A percentile compares a stretch with the other conserved stretches of the same genome.
phyloP scores from a whole-genome alignment of 1,284 basidiomycete genomes.

The Sporisorium graminicola region DNA sequence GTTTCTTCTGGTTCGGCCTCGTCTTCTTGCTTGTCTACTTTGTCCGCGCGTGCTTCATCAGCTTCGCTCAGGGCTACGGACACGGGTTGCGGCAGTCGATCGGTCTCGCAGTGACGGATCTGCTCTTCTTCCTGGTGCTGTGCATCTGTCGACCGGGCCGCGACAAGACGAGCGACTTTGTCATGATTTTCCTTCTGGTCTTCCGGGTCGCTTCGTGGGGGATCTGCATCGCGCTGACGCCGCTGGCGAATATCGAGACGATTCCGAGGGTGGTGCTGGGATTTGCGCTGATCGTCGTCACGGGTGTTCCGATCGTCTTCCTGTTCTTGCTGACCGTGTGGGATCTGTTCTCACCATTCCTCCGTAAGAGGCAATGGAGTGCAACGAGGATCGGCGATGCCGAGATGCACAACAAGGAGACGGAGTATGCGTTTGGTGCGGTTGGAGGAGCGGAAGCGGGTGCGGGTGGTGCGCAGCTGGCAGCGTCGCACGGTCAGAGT shows the following conservation, averaged over 20 bases:
- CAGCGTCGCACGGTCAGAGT: background rate
- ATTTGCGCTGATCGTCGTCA: constrained; percentile 63
- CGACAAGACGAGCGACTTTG: constrained; percentile 61
- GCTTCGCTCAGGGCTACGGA: constrained; percentile 52
- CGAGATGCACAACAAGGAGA: constrained; percentile 20
- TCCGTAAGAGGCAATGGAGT: constrained; percentile 46
- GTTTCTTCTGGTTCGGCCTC: constrained; percentile 61
- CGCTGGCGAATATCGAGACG: constrained; percentile 56
- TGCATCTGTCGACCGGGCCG: constrained; percentile 60
- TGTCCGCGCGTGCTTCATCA: constrained; percentile 62
- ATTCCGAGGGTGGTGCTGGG: constrained; percentile 67
- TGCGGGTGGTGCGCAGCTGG: background rate
- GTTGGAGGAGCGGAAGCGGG: constrained; percentile 19
- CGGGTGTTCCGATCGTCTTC: constrained; percentile 62
- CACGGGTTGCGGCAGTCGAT: constrained; percentile 63
- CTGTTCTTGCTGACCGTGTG: constrained; percentile 60
- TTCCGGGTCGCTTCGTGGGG: constrained; percentile 63
- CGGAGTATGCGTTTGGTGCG: constrained; percentile 32
- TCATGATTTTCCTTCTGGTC: constrained; percentile 61
- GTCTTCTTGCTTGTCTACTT: constrained; percentile 59
- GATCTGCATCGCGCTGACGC: constrained; percentile 63
- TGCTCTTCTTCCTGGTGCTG: constrained; percentile 60
- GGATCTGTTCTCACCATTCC: constrained; percentile 56
- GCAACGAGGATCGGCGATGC: constrained; percentile 36
- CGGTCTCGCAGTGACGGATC: constrained; percentile 62